These are phyloP conservation scores for Cadophora gregata DNA, from an alignment of 2,329 filamentous ascomycete genomes.

Conservation along the genomic window DNA sequence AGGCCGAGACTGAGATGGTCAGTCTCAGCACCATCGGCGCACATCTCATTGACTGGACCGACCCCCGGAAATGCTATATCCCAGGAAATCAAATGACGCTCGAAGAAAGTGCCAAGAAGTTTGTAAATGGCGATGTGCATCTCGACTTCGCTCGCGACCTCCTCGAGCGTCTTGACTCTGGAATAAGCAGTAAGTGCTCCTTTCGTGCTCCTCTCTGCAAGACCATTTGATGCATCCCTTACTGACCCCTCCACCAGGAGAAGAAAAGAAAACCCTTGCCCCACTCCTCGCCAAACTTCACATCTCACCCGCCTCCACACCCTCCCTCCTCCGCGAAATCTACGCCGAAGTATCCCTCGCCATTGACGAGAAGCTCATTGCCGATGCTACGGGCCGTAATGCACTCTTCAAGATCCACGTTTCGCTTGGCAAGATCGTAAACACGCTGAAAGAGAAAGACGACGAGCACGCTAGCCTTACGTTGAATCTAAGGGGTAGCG, in stretches of 20 bases:
- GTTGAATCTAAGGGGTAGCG: constrained; percentile 36
- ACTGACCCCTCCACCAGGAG: constrained; percentile 57
- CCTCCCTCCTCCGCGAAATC: constrained; percentile 61
- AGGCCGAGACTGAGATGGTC: constrained; percentile 80
- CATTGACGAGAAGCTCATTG: constrained; percentile 65
- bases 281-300: constrained; percentile 83
- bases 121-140: constrained; percentile 78
- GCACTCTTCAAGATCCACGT: constrained; percentile 73
- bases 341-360: constrained; percentile 65
- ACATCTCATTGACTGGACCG: constrained; percentile 93
- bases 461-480: constrained; percentile 20
- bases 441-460: constrained; percentile 56
- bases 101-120: constrained; percentile 64
- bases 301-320: constrained; percentile 69
- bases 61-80: constrained; percentile 78
- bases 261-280: constrained; percentile 84
- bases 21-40: constrained; percentile 78
- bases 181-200: constrained; percentile 69
- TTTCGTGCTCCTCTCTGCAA: constrained; percentile 12
- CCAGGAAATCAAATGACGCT: constrained; percentile 51
- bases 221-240: not conserved
- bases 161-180: constrained; percentile 73
- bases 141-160: constrained; percentile 79
- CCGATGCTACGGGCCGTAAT: constrained; percentile 67
- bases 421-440: constrained; percentile 70